Evolutionary conservation across 2,329 filamentous ascomycete genomes (phyloP), one percentile per base, ranked within the genome.

Genomic region (Zasmidium cellare): DNA sequence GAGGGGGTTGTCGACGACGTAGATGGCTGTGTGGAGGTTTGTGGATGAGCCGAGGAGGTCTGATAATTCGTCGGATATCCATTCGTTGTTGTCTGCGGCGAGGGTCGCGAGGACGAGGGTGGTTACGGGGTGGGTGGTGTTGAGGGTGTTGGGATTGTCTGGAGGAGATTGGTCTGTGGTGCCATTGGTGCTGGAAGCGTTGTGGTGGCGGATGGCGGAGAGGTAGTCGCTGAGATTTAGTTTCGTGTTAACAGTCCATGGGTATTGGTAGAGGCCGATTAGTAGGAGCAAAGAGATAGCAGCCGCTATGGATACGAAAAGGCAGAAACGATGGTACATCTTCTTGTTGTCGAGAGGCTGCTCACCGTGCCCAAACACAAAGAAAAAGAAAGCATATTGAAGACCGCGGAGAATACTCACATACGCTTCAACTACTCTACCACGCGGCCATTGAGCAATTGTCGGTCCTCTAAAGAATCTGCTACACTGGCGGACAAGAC

Each of bases 1-100:
- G 1, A 65, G 67, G 9, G 35, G n/a, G 45, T 65, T 48, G 51
- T 65, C 49, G n/a, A 54, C 60, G 11, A 64, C 57, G 41, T 65
- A 65, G 11, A 65, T 52, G 9, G 62, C 59, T 2, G 61, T 59
- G 19, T 45, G 35, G n/a, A 60, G 58, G 49, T 52, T 53, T 55
- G 44, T 9, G 48, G 51, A 14, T 49, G 20, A 14, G 41, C 55
- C 55, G 2, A 65, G 57, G 7, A 65, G 31, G 16, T 63, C 63
- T n/a, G 57, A 52, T 3, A 65, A 51, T 49, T 65, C 61, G 11
- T 50, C 18, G 28, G 62, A 50, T 14, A 65, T 24, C 63, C 63
- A 65, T 48, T 44, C 51, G 20, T 60, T 62, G 54, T 64, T 53
- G 16, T 38, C 55, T 14, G 51, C 35, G 20, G 47, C 35, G 18